These are phyloP conservation scores for Candida endomychidarum DNA, from an alignment of 805 yeast species.

Conservation along the genomic window DNA sequence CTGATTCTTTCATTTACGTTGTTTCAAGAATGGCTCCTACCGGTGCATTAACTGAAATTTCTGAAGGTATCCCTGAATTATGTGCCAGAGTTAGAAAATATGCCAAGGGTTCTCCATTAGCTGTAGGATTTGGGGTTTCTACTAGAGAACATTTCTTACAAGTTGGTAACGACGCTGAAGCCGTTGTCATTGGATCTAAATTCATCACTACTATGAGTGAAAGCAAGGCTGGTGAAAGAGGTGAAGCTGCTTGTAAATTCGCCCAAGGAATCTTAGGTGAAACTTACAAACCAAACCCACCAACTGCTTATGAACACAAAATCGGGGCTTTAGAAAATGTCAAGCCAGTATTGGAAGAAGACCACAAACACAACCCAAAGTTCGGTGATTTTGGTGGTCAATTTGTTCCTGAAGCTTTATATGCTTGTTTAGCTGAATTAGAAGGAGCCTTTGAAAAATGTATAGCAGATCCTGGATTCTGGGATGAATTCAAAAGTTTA, in stretches of 20 bases:
- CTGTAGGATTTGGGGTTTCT: slow-evolving; percentile 96
- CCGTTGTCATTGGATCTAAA: slow-evolving; percentile 94
- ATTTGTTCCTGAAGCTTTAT: slow-evolving; percentile 95
- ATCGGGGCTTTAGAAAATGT: slow-evolving; percentile 27
- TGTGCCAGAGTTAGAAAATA: slow-evolving; percentile 73
- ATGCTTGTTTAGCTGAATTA: slow-evolving; percentile 85
- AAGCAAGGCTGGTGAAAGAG: slow-evolving; percentile 60
- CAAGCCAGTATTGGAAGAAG: slow-evolving; percentile 47
- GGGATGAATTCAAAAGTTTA: slow-evolving; percentile 85
- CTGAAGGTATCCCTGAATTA: slow-evolving; percentile 61
- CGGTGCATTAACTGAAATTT: slow-evolving; percentile 74
- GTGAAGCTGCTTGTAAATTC: slow-evolving; percentile 62
- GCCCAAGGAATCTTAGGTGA: slow-evolving; percentile 69
- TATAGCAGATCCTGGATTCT: slow-evolving; percentile 83
- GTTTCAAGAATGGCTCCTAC: slow-evolving; percentile 98
- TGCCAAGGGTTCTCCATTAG: slow-evolving; percentile 72
- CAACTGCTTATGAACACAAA: slow-evolving; percentile 24
- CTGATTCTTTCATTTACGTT: slow-evolving; percentile 94
- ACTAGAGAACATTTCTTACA: slow-evolving; percentile 85
- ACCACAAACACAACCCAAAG: slow-evolving; percentile 67
- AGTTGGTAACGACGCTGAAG: slow-evolving; percentile 84
- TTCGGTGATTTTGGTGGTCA: slow-evolving; percentile 99
- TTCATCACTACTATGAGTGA: slow-evolving; percentile 70
- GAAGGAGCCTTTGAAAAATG: slow-evolving; percentile 88
- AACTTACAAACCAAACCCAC: slow-evolving; percentile 34